Evolutionary conservation across 371 early-diverging fungal species (phyloP).

Genomic region (Mucor irregularis): DNA sequence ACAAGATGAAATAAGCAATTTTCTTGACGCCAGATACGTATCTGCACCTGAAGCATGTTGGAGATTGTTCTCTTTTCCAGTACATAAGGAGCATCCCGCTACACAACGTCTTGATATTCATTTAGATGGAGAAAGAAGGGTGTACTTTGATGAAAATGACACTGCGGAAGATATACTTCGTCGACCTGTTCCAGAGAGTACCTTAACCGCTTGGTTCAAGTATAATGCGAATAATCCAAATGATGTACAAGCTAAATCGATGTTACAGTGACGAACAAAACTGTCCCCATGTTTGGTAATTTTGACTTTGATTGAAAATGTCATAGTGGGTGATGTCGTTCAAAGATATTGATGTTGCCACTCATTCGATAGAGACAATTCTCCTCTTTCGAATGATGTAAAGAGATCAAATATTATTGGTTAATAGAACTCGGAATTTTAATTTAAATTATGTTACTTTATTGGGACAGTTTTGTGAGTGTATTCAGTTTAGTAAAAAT

Average conservation of each 20-base stretch:
- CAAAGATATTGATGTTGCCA: too few relatives aligned
- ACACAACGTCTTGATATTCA: background rate
- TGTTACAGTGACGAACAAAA: too few relatives aligned
- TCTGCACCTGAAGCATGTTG: background rate
- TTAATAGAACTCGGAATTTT: too few relatives aligned
- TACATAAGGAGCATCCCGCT: constrained; percentile 1
- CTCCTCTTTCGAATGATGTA: too few relatives aligned
- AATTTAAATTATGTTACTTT: too few relatives aligned
- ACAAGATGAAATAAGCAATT: constrained; percentile 18
- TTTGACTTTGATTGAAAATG: too few relatives aligned
- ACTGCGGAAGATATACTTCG: background rate
- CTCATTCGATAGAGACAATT: too few relatives aligned
- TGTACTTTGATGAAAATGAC: background rate
- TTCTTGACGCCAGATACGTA: constrained; percentile 11
- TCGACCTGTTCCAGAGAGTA: background rate
- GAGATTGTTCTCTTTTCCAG: background rate
- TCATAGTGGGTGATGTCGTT: too few relatives aligned
- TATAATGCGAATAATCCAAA: background rate
- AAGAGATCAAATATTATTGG: too few relatives aligned
- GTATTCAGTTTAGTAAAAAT: too few relatives aligned
- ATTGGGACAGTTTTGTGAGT: too few relatives aligned
- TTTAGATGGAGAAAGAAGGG: background rate
- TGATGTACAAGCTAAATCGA: background rate
- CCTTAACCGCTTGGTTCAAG: constrained; percentile 1
- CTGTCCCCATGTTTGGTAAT: too few relatives aligned